phyloP scores from a whole-genome alignment of 495 filamentous ascomycete genomes.

The Podospora anserina region DNA sequence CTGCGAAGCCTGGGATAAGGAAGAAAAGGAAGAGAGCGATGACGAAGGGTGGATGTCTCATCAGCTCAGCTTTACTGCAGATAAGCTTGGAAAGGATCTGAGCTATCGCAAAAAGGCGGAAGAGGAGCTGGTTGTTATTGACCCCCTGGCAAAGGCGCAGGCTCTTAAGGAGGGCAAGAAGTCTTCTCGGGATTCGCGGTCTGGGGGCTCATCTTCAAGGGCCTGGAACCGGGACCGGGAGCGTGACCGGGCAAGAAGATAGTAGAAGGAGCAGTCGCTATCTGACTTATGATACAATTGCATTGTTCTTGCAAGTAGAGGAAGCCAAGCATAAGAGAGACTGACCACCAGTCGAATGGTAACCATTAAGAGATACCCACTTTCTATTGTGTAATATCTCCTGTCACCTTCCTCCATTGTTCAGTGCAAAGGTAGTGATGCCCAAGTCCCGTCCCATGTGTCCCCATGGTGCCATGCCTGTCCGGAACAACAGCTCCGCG shows the following conservation, averaged over 20 bases:
- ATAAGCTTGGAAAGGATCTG: constrained; percentile 86
- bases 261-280: not conserved
- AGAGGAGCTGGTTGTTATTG: constrained; percentile 90
- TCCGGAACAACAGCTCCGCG: not conserved
- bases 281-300: not conserved
- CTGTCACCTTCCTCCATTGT: too few relatives aligned
- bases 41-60: constrained; percentile 68
- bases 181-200: constrained; percentile 48
- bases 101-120: constrained; percentile 85
- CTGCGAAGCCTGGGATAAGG: constrained; percentile 74
- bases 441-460: not conserved
- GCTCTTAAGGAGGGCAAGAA: constrained; percentile 63
- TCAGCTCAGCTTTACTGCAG: constrained; percentile 78
- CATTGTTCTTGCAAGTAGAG: not conserved
- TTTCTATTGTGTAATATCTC: not conserved
- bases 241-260: constrained; percentile 3
- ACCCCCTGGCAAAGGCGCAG: constrained; percentile 80
- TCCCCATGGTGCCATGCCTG: not conserved
- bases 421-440: not conserved
- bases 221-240: constrained; percentile 52
- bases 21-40: constrained; percentile 57
- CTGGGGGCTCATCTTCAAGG: constrained; percentile 48
- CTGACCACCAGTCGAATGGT: not conserved
- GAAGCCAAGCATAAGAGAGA: not conserved
- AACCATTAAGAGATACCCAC: not conserved